Base-by-base conservation (phyloP, 2,329 filamentous ascomycete species). In the Zymoseptoria ardabiliae region DNA sequence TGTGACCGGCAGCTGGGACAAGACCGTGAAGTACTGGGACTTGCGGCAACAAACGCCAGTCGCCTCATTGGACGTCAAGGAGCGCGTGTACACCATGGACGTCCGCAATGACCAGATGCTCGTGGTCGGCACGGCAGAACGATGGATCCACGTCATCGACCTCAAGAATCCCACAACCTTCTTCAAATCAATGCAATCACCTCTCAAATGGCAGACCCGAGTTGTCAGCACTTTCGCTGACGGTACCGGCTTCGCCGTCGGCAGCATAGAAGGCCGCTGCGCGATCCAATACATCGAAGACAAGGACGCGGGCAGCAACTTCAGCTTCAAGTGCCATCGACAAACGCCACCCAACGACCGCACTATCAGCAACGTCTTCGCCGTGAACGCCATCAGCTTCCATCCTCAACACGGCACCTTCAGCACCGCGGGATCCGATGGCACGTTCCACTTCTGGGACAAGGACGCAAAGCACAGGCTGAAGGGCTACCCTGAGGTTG, bases 251-350 rank as follows among this genome's bases (percentile, higher is more conserved):
- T 99, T 96, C 71, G 94, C 94, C 0, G 90, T 99, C 55, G 94
- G 94, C 57, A 96, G 90, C 72, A 96, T 99, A 69, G 94, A 99
- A 74, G 94, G 94, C 28, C 88, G 94, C 58, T 99, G 94, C 74
- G 94, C 94, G 1, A 99, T 99, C 64, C 94, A 99, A 73, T 97
- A 99, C 70, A 91, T 97, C 41, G 93, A 99, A 70, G 94, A 99
- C 50, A 97, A 97, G 76, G 91, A 99, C 73, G 60, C 65, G 53
- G 76, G 74, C 64, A 89, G 87, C 71, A 97, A 99, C 79, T 99
- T 99, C 81, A 96, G 91, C 50, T 99, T 99, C 85, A 97, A 97
- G 77, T 99, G 94, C 77, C 94, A 99, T 75, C 91, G 94, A 60
- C 90, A 96, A 69, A 84, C 85, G 4, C 85, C 89, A 1, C 78